A percentile compares a stretch with the other conserved stretches of the same genome.
Evolutionary conservation across 2,329 filamentous ascomycete genomes (phyloP).

Genomic region (Neoscytalidium dimidiatum): DNA sequence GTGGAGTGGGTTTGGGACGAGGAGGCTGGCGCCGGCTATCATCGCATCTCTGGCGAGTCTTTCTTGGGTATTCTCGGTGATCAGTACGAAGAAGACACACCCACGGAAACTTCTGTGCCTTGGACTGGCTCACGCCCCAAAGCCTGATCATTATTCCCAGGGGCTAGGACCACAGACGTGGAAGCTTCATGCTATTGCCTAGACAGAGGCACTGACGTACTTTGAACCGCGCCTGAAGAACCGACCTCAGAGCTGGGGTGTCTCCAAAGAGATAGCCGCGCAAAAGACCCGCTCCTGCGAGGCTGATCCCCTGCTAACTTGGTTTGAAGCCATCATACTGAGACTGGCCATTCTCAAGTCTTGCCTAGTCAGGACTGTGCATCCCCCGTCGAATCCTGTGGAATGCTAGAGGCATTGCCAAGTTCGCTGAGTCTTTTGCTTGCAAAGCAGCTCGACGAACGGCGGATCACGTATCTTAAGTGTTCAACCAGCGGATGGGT

Average conservation of each 20-base stretch:
- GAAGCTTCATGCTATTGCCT: no score
- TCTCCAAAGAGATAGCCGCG: no score
- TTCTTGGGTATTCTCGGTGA: not conserved
- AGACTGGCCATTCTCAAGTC: not conserved
- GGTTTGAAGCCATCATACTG: not conserved
- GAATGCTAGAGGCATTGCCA: not conserved
- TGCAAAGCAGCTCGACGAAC: not conserved
- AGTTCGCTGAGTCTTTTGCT: not conserved
- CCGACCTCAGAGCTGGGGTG: no score
- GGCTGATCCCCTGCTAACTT: no score
- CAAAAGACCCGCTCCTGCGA: not conserved
- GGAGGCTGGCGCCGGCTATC: not conserved
- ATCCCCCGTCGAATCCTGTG: no score
- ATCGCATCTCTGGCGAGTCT: not conserved
- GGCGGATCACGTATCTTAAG: not conserved
- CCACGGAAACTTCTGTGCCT: no score
- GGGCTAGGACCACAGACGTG: no score
- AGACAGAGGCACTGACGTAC: no score
- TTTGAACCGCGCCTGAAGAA: no score
- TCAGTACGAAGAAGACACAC: not conserved
- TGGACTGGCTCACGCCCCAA: not conserved
- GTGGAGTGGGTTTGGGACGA: slow-evolving; percentile 15
- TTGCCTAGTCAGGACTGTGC: not conserved
- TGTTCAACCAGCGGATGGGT: not conserved
- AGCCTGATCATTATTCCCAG: no score